Evolutionary conservation across 768 basidiomycete species (phyloP).

Genomic region (Suillus fuscotomentosus): DNA sequence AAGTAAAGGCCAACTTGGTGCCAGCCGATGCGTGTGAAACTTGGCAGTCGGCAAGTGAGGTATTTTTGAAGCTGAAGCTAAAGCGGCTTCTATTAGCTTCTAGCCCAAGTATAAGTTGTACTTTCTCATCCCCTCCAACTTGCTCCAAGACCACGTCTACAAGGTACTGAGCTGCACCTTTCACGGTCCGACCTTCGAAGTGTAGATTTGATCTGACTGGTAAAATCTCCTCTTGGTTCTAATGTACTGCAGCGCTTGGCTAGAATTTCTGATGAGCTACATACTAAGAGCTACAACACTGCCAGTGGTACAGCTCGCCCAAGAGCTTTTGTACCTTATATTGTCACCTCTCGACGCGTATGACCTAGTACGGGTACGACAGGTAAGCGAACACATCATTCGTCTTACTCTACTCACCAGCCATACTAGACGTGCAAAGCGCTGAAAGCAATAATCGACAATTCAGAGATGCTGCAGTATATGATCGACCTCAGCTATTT

Average conservation of each 20-base stretch:
- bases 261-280: not conserved
- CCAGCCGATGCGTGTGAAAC: not conserved
- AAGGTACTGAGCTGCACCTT: not conserved
- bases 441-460: constrained; percentile 35
- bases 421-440: constrained; percentile 37
- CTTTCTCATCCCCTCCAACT: not conserved
- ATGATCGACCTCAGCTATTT: constrained; percentile 48
- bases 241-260: not conserved
- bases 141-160: not conserved
- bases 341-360: constrained; percentile 32
- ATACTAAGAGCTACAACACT: not conserved
- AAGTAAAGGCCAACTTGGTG: not conserved
- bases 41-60: not conserved
- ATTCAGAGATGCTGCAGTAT: constrained; percentile 48
- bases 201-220: not conserved
- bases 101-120: not conserved
- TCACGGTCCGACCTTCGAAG: not conserved
- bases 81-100: not conserved
- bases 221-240: not conserved
- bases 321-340: constrained; percentile 34
- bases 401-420: not conserved
- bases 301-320: constrained; percentile 30
- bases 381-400: constrained; percentile 20
- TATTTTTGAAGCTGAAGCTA: not conserved
- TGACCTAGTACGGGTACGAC: constrained; percentile 36